A percentile compares a stretch with the other conserved stretches of the same genome.
phyloP scores from a whole-genome alignment of 805 yeast species.

The Sugiyamaella marilandica region DNA sequence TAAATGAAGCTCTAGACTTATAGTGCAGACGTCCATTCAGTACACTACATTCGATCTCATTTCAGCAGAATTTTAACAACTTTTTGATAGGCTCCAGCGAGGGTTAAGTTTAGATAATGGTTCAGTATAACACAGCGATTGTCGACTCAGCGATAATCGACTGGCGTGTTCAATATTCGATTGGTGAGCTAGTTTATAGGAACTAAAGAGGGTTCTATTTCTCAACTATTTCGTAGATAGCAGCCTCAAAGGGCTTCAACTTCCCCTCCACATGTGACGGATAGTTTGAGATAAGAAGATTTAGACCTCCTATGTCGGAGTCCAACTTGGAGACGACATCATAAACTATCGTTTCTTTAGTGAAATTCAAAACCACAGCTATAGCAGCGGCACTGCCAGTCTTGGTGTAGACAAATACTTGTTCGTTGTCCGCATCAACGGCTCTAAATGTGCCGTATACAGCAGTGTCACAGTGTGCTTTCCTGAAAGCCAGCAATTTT shows the following conservation, averaged over 20 bases:
- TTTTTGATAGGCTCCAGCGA: no score
- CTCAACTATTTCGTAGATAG: not conserved
- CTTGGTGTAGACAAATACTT: constrained; percentile 38
- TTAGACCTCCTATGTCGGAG: not conserved
- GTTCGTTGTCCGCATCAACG: constrained; percentile 39
- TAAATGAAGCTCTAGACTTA: no score
- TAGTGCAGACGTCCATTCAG: no score
- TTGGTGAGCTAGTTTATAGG: no score
- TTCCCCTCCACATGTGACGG: not conserved
- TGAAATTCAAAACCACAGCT: constrained; percentile 12
- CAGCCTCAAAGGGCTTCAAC: constrained; percentile 8
- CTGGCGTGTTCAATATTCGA: no score
- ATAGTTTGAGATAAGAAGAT: not conserved
- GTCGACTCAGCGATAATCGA: no score
- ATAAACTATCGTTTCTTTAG: constrained; percentile 2
- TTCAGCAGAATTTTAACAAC: no score
- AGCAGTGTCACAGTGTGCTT: constrained; percentile 40
- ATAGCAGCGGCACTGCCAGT: not conserved
- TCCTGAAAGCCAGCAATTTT: constrained; percentile 41
- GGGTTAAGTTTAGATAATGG: no score
- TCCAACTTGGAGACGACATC: not conserved
- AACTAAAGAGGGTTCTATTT: no score
- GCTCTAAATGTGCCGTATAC: constrained; percentile 43
- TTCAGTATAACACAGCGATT: no score
- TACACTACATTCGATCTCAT: no score